Percentiles rank a stretch among this genome's conserved stretches.
These are phyloP conservation scores for Nicotiana noctiflora DNA, from an alignment of 257 asterid genomes.

Conservation along the genomic window DNA sequence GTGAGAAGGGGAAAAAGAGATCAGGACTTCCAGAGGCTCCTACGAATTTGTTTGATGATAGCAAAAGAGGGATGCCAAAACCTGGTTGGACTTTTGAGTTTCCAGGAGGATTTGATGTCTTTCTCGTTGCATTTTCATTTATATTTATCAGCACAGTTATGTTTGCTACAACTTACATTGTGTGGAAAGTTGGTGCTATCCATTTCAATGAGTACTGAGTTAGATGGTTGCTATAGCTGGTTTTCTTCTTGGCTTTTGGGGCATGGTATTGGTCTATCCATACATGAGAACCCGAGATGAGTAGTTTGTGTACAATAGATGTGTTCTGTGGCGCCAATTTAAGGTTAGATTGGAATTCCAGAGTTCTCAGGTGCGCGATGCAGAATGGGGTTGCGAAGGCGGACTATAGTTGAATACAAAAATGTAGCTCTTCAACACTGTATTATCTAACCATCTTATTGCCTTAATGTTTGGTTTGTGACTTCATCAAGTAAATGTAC, in stretches of 20 bases:
- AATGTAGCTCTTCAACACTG: neutral
- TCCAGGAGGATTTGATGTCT: conserved; percentile 68
- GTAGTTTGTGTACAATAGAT: neutral
- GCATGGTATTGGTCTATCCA: neutral
- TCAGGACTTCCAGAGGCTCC: conserved; percentile 10
- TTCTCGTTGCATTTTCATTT: conserved; percentile 52
- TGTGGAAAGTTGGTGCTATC: conserved; percentile 92
- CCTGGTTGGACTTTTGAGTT: conserved; percentile 56
- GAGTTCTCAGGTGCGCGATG: neutral
- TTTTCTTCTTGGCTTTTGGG: neutral
- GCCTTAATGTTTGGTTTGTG: neutral
- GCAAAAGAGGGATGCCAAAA: conserved; percentile 50
- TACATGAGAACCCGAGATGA: neutral
- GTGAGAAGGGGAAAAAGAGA: conserved; percentile 61
- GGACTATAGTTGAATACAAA: neutral
- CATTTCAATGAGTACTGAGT: conserved; percentile 74
- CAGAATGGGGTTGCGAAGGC: neutral
- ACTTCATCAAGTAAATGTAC: neutral
- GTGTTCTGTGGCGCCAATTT: neutral
- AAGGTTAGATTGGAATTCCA: neutral
- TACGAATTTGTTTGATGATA: conserved; percentile 6
- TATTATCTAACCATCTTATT: neutral
- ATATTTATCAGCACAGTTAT: conserved; percentile 70
- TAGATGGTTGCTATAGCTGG: conserved; percentile 1
- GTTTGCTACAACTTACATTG: conserved; percentile 81